phyloP scores from a whole-genome alignment of 2,329 filamentous ascomycete genomes.

The Xenosphaeropsis pyriputrescens region DNA sequence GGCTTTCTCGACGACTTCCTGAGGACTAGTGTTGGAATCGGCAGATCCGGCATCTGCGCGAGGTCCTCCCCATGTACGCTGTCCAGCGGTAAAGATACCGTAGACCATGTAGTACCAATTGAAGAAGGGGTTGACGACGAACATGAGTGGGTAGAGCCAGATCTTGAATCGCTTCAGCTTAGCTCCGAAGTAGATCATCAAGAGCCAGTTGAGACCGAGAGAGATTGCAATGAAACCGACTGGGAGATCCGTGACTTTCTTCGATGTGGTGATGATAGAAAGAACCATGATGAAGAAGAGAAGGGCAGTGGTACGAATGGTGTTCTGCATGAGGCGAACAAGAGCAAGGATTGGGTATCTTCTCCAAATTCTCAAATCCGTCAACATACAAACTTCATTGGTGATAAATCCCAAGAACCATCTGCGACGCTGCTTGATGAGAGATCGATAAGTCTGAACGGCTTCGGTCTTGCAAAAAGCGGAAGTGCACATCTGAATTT shows the following conservation, averaged over 20 bases:
- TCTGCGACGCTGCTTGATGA: constrained; percentile 85
- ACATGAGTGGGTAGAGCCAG: constrained; percentile 92
- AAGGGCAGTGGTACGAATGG: constrained; percentile 83
- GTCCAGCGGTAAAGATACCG: constrained; percentile 85
- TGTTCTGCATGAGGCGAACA: constrained; percentile 90
- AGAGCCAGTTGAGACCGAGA: constrained; percentile 79
- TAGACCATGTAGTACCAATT: constrained; percentile 98
- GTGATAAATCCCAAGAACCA: constrained; percentile 98
- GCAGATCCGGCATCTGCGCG: constrained; percentile 77
- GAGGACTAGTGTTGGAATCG: constrained; percentile 59
- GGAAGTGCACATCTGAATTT: constrained; percentile 95
- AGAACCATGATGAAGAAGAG: constrained; percentile 91
- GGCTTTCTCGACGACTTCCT: constrained; percentile 73
- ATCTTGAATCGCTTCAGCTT: constrained; percentile 84
- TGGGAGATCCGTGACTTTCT: constrained; percentile 63
- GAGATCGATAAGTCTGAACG: constrained; percentile 70
- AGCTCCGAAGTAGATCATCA: constrained; percentile 92
- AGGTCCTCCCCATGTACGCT: constrained; percentile 90
- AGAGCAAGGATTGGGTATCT: constrained; percentile 77
- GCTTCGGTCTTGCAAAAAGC: constrained; percentile 98
- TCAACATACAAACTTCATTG: constrained; percentile 97
- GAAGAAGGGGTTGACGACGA: constrained; percentile 87
- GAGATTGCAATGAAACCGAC: constrained; percentile 91
- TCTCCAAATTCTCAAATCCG: constrained; percentile 81
- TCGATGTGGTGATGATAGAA: constrained; percentile 72